A percentile compares a stretch with the other conserved stretches of the same genome.
These are phyloP conservation scores for Wickerhamiella lipophila DNA, from an alignment of 805 yeast species.

Conservation along the genomic window DNA sequence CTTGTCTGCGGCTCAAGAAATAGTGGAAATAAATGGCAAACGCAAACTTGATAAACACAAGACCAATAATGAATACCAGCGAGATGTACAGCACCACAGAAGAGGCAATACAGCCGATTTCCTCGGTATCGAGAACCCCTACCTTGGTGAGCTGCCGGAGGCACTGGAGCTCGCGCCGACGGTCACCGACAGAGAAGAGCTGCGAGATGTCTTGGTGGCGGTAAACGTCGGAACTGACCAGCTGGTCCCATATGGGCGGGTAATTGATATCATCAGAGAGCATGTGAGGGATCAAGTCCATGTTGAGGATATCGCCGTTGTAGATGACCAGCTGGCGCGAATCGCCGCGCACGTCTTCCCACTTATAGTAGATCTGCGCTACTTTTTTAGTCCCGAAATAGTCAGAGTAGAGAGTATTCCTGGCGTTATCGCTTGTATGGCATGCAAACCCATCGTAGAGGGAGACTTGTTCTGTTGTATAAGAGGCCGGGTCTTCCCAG, in stretches of 20 bases:
- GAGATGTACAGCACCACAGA: constrained; percentile 69
- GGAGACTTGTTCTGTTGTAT: constrained; percentile 28
- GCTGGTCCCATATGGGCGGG: constrained; percentile 56
- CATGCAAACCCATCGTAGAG: constrained; percentile 84
- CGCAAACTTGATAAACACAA: constrained; percentile 63
- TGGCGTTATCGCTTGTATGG: constrained; percentile 61
- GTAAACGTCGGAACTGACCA: constrained; percentile 42
- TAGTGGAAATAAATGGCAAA: constrained; percentile 86
- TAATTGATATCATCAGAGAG: constrained; percentile 53
- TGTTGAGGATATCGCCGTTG: constrained; percentile 78
- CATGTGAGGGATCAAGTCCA: constrained; percentile 65
- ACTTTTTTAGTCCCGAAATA: too few relatives aligned
- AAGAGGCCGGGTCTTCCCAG: constrained; percentile 47
- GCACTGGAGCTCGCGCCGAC: constrained; percentile 66
- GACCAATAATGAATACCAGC: constrained; percentile 68
- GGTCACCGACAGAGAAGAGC: constrained; percentile 49
- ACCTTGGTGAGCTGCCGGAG: constrained; percentile 75
- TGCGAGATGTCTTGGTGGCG: constrained; percentile 76
- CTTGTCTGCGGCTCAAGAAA: constrained; percentile 66
- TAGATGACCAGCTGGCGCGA: constrained; percentile 72
- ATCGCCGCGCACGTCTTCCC: constrained; percentile 69
- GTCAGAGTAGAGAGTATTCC: constrained; percentile 47
- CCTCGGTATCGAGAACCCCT: constrained; percentile 76
- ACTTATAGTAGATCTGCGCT: constrained; percentile 75
- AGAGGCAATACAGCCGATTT: constrained; percentile 91